These are phyloP conservation scores for Calonectria naviculata DNA, from an alignment of 2,329 filamentous ascomycete genomes.

Conservation along the genomic window DNA sequence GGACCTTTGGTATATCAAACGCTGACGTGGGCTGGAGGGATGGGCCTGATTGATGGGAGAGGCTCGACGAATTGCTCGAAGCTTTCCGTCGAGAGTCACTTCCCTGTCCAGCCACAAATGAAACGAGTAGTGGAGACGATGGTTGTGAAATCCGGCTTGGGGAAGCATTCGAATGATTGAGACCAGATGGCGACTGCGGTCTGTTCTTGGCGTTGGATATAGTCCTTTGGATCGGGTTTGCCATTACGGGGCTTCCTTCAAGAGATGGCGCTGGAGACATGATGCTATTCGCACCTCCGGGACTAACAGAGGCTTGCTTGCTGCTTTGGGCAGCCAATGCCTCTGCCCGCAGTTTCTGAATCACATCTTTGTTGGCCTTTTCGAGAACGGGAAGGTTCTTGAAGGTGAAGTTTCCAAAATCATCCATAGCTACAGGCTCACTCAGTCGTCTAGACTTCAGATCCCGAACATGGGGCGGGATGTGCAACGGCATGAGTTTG, in stretches of 20 bases:
- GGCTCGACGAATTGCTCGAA: slow-evolving; percentile 86
- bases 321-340: slow-evolving; percentile 75
- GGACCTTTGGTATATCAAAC: slow-evolving; percentile 77
- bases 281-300: slow-evolving; percentile 53
- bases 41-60: slow-evolving; percentile 78
- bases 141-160: slow-evolving; percentile 84
- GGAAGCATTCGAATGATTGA: slow-evolving; percentile 85
- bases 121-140: slow-evolving; percentile 83
- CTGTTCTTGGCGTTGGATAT: slow-evolving; percentile 88
- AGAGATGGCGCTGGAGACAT: slow-evolving; percentile 75
- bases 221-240: slow-evolving; percentile 83
- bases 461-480: slow-evolving; percentile 95
- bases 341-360: slow-evolving; percentile 93
- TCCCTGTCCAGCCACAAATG: slow-evolving; percentile 88
- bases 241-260: slow-evolving; percentile 86
- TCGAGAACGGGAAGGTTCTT: slow-evolving; percentile 97
- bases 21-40: slow-evolving; percentile 77
- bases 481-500: slow-evolving; percentile 93
- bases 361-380: slow-evolving; percentile 98
- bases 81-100: slow-evolving; percentile 86
- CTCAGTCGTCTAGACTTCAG: slow-evolving; percentile 87
- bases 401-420: slow-evolving; percentile 96
- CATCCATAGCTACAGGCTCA: slow-evolving; percentile 88
- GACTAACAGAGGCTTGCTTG: slow-evolving; percentile 61
- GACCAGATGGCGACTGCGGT: slow-evolving; percentile 85